Conservation (phyloP, 2,329 filamentous ascomycete genomes). For the Exserohilum rostratum region DNA sequence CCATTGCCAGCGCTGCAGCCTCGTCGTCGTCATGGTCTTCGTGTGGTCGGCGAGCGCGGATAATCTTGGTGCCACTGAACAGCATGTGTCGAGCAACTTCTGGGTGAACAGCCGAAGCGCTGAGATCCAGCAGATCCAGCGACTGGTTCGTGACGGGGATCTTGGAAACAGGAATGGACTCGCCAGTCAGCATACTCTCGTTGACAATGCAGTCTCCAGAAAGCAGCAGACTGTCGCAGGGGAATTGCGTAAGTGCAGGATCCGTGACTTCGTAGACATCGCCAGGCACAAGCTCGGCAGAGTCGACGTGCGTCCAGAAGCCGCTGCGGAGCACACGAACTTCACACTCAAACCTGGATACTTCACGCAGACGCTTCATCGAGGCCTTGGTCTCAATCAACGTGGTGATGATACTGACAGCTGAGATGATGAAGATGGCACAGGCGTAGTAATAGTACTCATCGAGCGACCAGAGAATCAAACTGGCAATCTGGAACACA, state of each 20-base stretch:
- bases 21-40: conserved; percentile 85
- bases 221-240: conserved; percentile 88
- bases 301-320: conserved; percentile 91
- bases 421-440: conserved; percentile 93
- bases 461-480: conserved; percentile 92
- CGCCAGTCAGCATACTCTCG: conserved; percentile 97
- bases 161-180: conserved; percentile 97
- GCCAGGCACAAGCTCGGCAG: conserved; percentile 87
- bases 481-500: conserved; percentile 93
- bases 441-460: conserved; percentile 97
- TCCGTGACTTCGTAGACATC: conserved; percentile 98
- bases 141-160: conserved; percentile 80
- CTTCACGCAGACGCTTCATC: conserved; percentile 86
- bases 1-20: conserved; percentile 87
- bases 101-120: conserved; percentile 80
- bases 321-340: conserved; percentile 91
- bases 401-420: conserved; percentile 88
- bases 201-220: conserved; percentile 98
- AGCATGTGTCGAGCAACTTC: conserved; percentile 87
- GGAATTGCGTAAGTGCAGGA: conserved; percentile 83
- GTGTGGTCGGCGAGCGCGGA: conserved; percentile 85
- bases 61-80: conserved; percentile 94
- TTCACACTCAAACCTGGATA: conserved; percentile 94
- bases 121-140: conserved; percentile 75
- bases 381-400: conserved; percentile 90